phyloP scores from a whole-genome alignment of 192 early-diverging fungal species.

The Entomortierella parvispora region DNA sequence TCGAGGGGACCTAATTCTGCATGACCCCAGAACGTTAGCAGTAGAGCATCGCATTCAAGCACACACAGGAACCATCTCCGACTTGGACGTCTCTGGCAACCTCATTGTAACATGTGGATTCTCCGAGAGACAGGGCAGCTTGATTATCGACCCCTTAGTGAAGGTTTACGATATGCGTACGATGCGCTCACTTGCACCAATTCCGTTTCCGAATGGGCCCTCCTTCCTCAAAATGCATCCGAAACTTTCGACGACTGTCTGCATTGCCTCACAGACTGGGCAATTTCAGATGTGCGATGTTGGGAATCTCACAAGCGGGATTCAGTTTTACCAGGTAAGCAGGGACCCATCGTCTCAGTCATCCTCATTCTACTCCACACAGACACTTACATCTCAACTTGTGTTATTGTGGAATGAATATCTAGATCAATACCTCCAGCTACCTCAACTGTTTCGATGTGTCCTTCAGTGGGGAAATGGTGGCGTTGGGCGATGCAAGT shows the following conservation, averaged over 20 bases:
- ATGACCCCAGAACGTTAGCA: constrained; percentile 72
- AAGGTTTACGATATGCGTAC: constrained; percentile 87
- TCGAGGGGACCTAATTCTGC: constrained; percentile 70
- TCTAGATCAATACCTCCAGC: constrained; percentile 64
- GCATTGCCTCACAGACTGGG: constrained; percentile 72
- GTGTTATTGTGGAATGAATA: too few species aligned
- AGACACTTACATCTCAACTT: too few species aligned
- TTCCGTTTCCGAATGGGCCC: constrained; percentile 75
- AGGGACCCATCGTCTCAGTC: constrained; percentile 34
- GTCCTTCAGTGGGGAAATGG: constrained; percentile 78
- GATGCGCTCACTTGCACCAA: constrained; percentile 73
- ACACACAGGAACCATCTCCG: constrained; percentile 81
- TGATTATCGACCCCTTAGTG: constrained; percentile 80
- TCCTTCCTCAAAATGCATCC: constrained; percentile 80
- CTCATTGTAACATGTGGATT: constrained; percentile 81
- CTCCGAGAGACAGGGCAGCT: constrained; percentile 64
- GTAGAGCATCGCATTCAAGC: constrained; percentile 73
- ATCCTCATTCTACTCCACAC: constrained; percentile 40
- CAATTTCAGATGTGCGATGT: constrained; percentile 79
- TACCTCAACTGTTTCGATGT: constrained; percentile 81
- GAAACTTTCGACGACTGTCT: constrained; percentile 67
- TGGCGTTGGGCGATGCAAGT: constrained; percentile 80
- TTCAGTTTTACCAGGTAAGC: constrained; percentile 62
- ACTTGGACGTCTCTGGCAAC: constrained; percentile 81
- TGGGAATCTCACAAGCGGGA: constrained; percentile 54